Percentiles rank a stretch among this genome's conserved stretches.
Evolutionary conservation across 306 rosid genomes (phyloP).

Genomic region (Hippophae gyantsensis): DNA sequence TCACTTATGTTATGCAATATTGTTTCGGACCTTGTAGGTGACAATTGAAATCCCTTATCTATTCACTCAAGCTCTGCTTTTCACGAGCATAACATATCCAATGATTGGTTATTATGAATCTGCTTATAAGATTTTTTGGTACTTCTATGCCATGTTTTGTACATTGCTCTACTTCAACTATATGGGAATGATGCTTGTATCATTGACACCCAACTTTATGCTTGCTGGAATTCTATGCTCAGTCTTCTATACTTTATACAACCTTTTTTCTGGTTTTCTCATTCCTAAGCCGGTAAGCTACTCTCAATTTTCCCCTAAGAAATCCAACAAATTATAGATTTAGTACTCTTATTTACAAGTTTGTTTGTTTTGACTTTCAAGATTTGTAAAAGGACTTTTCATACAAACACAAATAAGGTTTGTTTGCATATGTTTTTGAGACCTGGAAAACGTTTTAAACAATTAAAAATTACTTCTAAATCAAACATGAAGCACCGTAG

Average conservation of each 20-base stretch:
- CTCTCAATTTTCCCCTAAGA: neutral
- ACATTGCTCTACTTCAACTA: conserved; percentile 31
- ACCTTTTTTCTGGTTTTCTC: conserved; percentile 40
- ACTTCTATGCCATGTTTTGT: conserved; percentile 28
- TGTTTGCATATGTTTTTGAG: too few relatives aligned
- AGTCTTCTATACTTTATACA: conserved; percentile 22
- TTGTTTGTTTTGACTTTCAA: too few relatives aligned
- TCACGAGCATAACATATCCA: conserved; percentile 25
- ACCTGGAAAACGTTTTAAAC: too few relatives aligned
- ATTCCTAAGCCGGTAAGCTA: conserved; percentile 32
- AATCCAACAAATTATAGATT: neutral
- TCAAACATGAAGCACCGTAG: too few relatives aligned
- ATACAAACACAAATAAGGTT: too few relatives aligned
- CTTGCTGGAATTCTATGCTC: conserved; percentile 28
- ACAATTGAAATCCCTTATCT: conserved; percentile 38
- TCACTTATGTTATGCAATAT: neutral
- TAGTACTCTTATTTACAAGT: too few relatives aligned
- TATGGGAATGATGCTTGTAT: conserved; percentile 36
- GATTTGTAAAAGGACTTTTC: too few relatives aligned
- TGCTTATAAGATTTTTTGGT: conserved; percentile 30
- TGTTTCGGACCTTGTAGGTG: conserved; percentile 20
- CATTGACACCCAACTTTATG: conserved; percentile 32
- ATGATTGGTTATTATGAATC: conserved; percentile 33
- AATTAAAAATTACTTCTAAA: too few relatives aligned
- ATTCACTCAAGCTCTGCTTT: conserved; percentile 15